Percentiles rank a stretch among this genome's conserved stretches.
Conservation (phyloP, 306 rosid genomes). For the Lagenaria siceraria region DNA sequence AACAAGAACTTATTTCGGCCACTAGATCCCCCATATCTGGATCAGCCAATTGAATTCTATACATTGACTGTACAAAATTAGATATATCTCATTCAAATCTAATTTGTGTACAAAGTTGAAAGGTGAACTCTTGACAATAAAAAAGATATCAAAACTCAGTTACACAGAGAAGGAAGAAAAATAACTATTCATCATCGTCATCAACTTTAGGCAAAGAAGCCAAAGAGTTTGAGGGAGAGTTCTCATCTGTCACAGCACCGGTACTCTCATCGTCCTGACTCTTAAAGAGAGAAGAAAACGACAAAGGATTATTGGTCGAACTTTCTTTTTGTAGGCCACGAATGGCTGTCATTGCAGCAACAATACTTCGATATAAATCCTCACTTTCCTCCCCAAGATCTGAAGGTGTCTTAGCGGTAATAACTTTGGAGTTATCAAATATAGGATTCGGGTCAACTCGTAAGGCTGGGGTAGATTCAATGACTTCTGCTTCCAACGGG, state of each 20-base stretch:
- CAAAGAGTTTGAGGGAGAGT: slow-evolving; percentile 56
- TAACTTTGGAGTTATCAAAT: slow-evolving; percentile 8
- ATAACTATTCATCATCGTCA: slow-evolving; percentile 22
- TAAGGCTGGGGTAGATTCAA: slow-evolving; percentile 38
- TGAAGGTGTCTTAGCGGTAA: slow-evolving; percentile 29
- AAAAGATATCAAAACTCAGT: slow-evolving; percentile 11
- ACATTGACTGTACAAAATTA: background rate
- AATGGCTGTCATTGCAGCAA: slow-evolving; percentile 86
- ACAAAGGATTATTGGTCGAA: slow-evolving; percentile 74
- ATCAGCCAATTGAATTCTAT: background rate
- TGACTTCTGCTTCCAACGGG: slow-evolving; percentile 77
- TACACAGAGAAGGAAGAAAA: slow-evolving; percentile 9
- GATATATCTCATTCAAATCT: background rate
- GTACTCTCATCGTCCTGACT: slow-evolving; percentile 54
- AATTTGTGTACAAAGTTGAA: background rate
- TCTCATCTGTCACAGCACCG: slow-evolving; percentile 75
- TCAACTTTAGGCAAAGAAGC: slow-evolving; percentile 20
- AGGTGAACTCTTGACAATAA: background rate
- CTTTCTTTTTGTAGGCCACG: slow-evolving; percentile 69
- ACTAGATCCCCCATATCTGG: background rate
- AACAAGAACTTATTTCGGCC: background rate
- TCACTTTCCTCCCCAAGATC: slow-evolving; percentile 49
- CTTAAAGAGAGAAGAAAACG: slow-evolving; percentile 53
- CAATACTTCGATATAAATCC: slow-evolving; percentile 61
- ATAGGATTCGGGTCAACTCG: slow-evolving; percentile 18